Evolutionary conservation across 345 rosid species (phyloP).

Genomic region (Mercurialis annua): DNA sequence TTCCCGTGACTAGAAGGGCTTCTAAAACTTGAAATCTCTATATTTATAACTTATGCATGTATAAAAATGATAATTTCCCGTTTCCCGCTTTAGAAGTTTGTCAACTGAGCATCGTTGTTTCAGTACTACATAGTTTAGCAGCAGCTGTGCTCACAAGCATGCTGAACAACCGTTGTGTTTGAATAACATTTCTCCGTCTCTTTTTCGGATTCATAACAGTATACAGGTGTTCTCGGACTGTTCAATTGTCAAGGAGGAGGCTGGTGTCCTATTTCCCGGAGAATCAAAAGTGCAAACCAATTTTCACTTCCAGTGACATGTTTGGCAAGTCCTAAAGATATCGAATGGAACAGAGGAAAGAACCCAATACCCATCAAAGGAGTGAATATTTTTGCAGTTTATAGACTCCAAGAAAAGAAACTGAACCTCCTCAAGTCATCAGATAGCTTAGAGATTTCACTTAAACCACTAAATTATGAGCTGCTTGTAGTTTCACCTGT

Average conservation of each 20-base stretch:
- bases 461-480: constrained; percentile 78
- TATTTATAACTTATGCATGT: no score
- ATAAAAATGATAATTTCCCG: no score
- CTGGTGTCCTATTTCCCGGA: constrained; percentile 71
- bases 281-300: constrained; percentile 59
- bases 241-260: constrained; percentile 99
- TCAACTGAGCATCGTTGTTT: no score
- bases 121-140: no score
- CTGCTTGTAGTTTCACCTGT: constrained; percentile 74
- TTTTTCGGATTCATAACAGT: constrained; percentile 33
- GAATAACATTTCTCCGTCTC: no score
- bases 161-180: no score
- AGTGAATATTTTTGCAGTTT: constrained; percentile 56
- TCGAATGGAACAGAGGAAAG: constrained; percentile 80
- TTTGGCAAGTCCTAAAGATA: constrained; percentile 49
- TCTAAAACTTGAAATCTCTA: no score
- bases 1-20: no score
- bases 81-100: background rate
- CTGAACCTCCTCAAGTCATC: constrained; percentile 48
- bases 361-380: constrained; percentile 56
- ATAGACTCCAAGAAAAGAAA: constrained; percentile 61
- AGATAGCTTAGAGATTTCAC: constrained; percentile 46
- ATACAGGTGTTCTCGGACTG: constrained; percentile 70
- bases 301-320: constrained; percentile 44
- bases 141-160: no score